These are phyloP conservation scores for Trypanosoma melophagium DNA, from an alignment of 208 protist genomes.

Conservation along the genomic window DNA sequence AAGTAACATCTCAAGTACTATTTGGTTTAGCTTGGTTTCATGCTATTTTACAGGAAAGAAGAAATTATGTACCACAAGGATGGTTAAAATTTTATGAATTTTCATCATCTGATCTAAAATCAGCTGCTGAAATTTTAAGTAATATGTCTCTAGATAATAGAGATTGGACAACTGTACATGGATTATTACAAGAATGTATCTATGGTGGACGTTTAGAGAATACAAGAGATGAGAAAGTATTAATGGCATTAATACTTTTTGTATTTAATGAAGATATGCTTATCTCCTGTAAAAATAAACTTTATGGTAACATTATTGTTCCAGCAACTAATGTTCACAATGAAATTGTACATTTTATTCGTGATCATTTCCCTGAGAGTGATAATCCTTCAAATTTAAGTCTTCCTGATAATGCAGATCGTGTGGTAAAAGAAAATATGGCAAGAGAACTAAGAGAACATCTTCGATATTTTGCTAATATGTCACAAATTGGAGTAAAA, in stretches of 20 bases:
- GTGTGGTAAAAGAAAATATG: slow-evolving; percentile 82
- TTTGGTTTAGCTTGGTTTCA: slow-evolving; percentile 97
- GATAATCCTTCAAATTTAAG: slow-evolving; percentile 81
- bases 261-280: slow-evolving; percentile 73
- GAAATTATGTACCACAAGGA: slow-evolving; percentile 96
- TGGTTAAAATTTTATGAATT: slow-evolving; percentile 98
- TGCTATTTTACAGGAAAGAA: slow-evolving; percentile 95
- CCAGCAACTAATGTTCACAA: slow-evolving; percentile 54
- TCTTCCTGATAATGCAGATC: slow-evolving; percentile 93
- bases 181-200: slow-evolving; percentile 92
- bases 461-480: slow-evolving; percentile 75
- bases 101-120: slow-evolving; percentile 91
- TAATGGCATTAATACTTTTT: slow-evolving; percentile 78
- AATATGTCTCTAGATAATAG: slow-evolving; percentile 37
- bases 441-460: slow-evolving; percentile 52
- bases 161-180: slow-evolving; percentile 91
- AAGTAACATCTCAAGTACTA: slow-evolving; percentile 64
- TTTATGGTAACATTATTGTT: slow-evolving; percentile 55
- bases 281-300: slow-evolving; percentile 28
- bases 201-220: slow-evolving; percentile 97
- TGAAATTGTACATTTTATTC: slow-evolving; percentile 55
- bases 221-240: slow-evolving; percentile 80
- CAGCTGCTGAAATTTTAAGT: slow-evolving; percentile 88
- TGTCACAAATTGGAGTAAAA: slow-evolving; percentile 1
- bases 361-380: slow-evolving; percentile 62